Evolutionary conservation across 345 rosid genomes (phyloP), one percentile per base, ranked within the genome.

Genomic region (Populus nigra): DNA sequence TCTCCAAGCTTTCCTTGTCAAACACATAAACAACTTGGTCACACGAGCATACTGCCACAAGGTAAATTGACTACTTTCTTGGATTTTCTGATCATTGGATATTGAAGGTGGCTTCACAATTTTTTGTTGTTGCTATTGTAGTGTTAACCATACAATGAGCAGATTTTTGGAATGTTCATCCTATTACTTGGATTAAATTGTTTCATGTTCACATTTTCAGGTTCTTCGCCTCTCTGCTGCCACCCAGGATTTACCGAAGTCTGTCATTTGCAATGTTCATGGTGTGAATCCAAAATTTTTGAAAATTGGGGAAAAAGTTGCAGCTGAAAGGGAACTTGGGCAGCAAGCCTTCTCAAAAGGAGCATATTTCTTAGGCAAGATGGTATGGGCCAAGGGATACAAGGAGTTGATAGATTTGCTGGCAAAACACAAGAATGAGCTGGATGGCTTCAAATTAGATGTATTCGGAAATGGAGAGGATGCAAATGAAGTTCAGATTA

Each of bases 381-480:
- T 96, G 98, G 97, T 96, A 66, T 96, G 99, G 99, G 99, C 99
- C 78, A 96, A 96, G 88, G 99, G 99, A 75, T 96, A 96, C 88
- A 87, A 84, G 74, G 99, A 96, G 83, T 82, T 96, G 82, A 90
- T 96, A 76, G 94, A 96, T 89, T 87, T 96, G 79, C 83, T 96
- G 71, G 86, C 92, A 67, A 91, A 84, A 83, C 93, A 90, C 85
- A 91, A 91, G 77, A 85, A 77, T 47, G 99, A 96, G 78, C 96
- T 93, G 31, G 87, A 89, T 73, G 92, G 90, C 79, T 90, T 96
- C 85, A 91, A 92, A 49, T 78, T 96, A 90, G 99, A 96, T 74
- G 94, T 96, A 29, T 96, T 87, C 73, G 99, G 99, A 65, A 93
- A 93, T 76, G 99, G 98, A 71, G 99, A 96, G 88, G 99, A 96